Conservation (phyloP, 1,284 basidiomycete genomes). For the Sanguinoderma infundibulare region DNA sequence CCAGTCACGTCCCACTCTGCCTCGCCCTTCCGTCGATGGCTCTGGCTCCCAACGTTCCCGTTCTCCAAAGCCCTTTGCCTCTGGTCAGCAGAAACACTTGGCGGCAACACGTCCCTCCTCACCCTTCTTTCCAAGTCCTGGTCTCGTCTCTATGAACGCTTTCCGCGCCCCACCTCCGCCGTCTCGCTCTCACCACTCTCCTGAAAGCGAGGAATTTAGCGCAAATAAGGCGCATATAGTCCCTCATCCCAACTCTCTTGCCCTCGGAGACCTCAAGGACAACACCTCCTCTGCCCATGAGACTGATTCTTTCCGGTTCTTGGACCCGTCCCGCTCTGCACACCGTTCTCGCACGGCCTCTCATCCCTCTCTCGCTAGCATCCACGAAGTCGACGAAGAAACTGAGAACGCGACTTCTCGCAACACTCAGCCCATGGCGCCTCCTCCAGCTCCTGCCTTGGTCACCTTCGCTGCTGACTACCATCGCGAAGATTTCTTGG, state of each 20-base stretch:
- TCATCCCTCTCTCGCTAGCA: constrained; percentile 31
- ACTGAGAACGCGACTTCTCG: constrained; percentile 6
- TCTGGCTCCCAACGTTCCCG: constrained; percentile 3
- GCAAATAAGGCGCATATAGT: constrained; percentile 36
- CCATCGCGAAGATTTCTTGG: background rate
- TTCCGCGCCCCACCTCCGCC: constrained; percentile 24
- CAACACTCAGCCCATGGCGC: constrained; percentile 1
- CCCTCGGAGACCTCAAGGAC: constrained; percentile 4
- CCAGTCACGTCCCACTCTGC: background rate
- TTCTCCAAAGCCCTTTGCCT: constrained; percentile 21
- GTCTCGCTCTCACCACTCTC: constrained; percentile 14
- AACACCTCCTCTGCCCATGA: constrained; percentile 11
- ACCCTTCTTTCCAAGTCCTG: constrained; percentile 27
- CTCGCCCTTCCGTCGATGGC: constrained; percentile 25
- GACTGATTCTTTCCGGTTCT: constrained; percentile 5
- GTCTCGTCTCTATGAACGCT: constrained; percentile 20
- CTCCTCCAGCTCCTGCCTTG: constrained; percentile 1
- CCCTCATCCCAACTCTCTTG: constrained; percentile 7
- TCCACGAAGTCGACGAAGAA: constrained; percentile 30
- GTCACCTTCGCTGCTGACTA: constrained; percentile 3
- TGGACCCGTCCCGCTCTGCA: constrained; percentile 7
- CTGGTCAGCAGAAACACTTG: constrained; percentile 20
- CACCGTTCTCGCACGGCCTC: constrained; percentile 22
- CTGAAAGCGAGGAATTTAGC: constrained; percentile 26
- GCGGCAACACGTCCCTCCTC: constrained; percentile 24